Evolutionary conservation across 2,329 filamentous ascomycete species (phyloP), one percentile per base, ranked within the genome.

Genomic region (Botrytis sinoallii): DNA sequence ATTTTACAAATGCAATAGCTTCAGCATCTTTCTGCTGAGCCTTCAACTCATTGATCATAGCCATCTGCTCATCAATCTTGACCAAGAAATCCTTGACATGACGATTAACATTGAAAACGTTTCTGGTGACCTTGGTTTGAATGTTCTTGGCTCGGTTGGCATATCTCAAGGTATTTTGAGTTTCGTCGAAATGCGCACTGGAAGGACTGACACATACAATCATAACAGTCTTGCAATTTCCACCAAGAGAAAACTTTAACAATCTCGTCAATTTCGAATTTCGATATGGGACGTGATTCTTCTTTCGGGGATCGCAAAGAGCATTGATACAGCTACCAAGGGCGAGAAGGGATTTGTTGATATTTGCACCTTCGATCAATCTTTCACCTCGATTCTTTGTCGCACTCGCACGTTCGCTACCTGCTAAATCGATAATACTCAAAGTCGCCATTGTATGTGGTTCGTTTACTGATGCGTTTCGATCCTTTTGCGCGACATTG

Each of bases 161-260:
- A 80, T 99, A 99, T 79, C 97, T 93, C 29, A 99, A 87, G 0
- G 96, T 99, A 83, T 99, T 99, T 80, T 99, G 96, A 0, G 95
- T 98, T 84, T 99, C 96, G 82, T 99, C 96, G 79, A 96, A 99
- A 83, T 99, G 96, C 8, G 93, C 92, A 80, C 96, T 98, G 0
- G 94, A 98, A 1, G 96, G 96, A 78, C 95, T 98, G 71, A 99
- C 93, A 80, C 96, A 99, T 40, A 99, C 96, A 82, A 99, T 98
- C 96, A 99, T 99, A 82, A 99, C 96, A 0, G 96, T 99, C 84
- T 95, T 97, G 87, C 96, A 99, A 83, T 99, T 99, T 4, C 96
- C 96, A 44, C 96, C 96, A 0, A 99, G 89, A 0, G 95, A 97
- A 84, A 99, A 99, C 80, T 99, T 99, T 71, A 99, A 88, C 7